Evolutionary conservation across 176 grass and related monocot genomes (phyloP).

Genomic region (sorghum (Sorghum bicolor)): DNA sequence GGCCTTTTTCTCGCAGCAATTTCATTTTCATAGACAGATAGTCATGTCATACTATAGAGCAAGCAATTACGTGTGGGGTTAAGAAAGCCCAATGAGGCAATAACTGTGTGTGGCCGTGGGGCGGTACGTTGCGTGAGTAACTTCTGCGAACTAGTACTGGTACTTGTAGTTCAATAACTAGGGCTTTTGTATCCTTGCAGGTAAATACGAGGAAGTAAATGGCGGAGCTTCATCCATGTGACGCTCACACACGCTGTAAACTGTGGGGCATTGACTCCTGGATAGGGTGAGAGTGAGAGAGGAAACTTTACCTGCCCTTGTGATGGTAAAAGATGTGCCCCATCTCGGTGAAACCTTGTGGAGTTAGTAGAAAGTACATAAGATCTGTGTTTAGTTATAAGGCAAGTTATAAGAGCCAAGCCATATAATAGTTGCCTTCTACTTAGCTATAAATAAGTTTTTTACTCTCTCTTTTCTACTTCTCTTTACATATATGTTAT

Average conservation of each 20-base stretch:
- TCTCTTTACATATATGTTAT: too few species aligned
- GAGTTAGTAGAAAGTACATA: too few species aligned
- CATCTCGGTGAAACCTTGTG: too few species aligned
- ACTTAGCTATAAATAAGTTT: too few species aligned
- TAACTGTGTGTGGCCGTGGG: background rate
- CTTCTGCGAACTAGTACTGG: background rate
- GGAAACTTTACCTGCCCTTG: background rate
- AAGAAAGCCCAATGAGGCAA: background rate
- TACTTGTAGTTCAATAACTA: slow-evolving; percentile 20
- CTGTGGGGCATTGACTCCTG: background rate
- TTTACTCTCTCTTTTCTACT: too few species aligned
- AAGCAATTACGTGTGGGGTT: background rate
- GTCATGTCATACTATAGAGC: background rate
- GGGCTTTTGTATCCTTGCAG: slow-evolving; percentile 16
- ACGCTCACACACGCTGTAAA: background rate
- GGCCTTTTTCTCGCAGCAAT: too few species aligned
- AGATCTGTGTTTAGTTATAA: too few species aligned
- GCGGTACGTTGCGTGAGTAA: slow-evolving; percentile 19
- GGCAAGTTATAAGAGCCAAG: too few species aligned
- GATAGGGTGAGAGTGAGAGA: too few species aligned
- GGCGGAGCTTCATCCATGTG: slow-evolving; percentile 29
- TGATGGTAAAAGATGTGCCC: too few species aligned
- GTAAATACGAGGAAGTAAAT: slow-evolving; percentile 34
- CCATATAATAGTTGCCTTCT: too few species aligned
- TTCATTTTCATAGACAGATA: too few species aligned